Evolutionary conservation across 331 rosid genomes (phyloP), one percentile per base, ranked within the genome.

Genomic region (Dryas integrifolia): DNA sequence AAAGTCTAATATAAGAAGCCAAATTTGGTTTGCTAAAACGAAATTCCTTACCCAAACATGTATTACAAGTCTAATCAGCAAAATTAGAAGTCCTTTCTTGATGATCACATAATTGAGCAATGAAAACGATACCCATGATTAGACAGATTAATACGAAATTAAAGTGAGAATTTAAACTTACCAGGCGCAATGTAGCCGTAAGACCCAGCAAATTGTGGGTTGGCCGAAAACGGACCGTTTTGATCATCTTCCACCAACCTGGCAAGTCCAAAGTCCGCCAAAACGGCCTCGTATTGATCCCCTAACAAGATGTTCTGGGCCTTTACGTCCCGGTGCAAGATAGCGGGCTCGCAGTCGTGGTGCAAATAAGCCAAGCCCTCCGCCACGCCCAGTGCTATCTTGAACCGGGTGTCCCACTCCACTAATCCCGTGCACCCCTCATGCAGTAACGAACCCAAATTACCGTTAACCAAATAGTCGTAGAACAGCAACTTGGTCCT

Each of bases 131-230:
- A 68, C 48, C 45, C n/a, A 30, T 9, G 46, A 46, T 49, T 4
- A 49, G 18, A 47, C 45, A 24, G 35, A 10, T 14, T 5, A 69
- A 69, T 40, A 41, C 13, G 30, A 5, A 35, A 67, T 12, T 65
- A 12, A 66, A 13, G 14, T 15, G 4, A 4, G 5, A 41, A 1
- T n/a, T 24, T 8, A 13, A 18, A 71, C 76, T 80, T 59, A 89
- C 98, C 98, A 0, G 98, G 98, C 47, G 98, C 97, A 83, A 93
- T 85, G 86, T 93, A 93, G 82, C 98, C 98, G 67, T 87, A 89
- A 10, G 98, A 93, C 6, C 98, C 98, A 0, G 97, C 97, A 58
- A 93, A 87, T 45, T 86, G 89, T 4, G 88, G 96, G 67, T 81
- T 82, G 5, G 86, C 74, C 0, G 92, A 78, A 51, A 86, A 91